phyloP scores from a whole-genome alignment of 805 yeast species.

The Saccharomycopsis javanensis region DNA sequence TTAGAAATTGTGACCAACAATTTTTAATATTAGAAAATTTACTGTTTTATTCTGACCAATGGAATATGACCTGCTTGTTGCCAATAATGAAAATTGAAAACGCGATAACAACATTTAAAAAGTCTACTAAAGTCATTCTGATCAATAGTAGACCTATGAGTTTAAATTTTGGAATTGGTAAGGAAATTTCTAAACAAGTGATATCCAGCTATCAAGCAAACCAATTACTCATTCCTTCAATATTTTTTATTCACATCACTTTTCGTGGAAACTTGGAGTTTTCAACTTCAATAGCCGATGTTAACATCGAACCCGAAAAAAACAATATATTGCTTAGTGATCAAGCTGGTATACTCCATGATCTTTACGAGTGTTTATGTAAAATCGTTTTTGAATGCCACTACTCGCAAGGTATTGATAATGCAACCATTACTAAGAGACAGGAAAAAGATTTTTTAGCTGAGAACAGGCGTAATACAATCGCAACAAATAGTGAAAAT shows the following conservation, averaged over 20 bases:
- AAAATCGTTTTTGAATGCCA: background rate
- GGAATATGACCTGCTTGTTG: constrained; percentile 22
- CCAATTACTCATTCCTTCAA: constrained; percentile 24
- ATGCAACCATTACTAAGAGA: background rate
- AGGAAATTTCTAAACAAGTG: constrained; percentile 22
- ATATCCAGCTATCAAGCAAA: constrained; percentile 22
- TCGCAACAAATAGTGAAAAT: background rate
- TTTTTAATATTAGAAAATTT: constrained; percentile 18
- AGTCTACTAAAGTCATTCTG: constrained; percentile 24
- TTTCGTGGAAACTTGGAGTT: constrained; percentile 12
- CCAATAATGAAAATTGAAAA: constrained; percentile 29
- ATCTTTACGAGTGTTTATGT: constrained; percentile 12
- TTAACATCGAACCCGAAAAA: constrained; percentile 38
- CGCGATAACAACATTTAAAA: constrained; percentile 22
- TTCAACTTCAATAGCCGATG: constrained; percentile 23
- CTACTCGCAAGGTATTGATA: background rate
- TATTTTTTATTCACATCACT: constrained; percentile 30
- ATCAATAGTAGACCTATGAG: constrained; percentile 29
- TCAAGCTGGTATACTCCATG: constrained; percentile 20
- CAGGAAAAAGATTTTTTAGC: background rate
- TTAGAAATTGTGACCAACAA: constrained; percentile 16
- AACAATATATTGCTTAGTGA: constrained; percentile 30
- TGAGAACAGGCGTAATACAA: background rate
- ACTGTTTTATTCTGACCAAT: background rate
- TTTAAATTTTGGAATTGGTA: constrained; percentile 27